These are phyloP conservation scores for Moesziomyces antarcticus DNA, from an alignment of 1,284 basidiomycete genomes.

Conservation along the genomic window DNA sequence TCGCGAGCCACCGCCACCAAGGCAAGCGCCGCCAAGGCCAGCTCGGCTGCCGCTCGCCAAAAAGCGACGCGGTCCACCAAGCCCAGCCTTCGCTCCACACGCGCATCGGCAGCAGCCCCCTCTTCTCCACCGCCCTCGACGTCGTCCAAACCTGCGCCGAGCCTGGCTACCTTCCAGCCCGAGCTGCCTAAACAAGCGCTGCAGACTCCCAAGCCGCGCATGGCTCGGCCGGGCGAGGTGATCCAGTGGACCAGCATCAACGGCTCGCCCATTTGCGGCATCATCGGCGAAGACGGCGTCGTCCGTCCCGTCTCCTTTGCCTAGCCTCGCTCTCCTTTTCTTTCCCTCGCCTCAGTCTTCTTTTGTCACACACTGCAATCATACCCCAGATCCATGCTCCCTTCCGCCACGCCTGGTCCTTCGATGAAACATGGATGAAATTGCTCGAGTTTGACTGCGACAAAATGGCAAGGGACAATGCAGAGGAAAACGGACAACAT, in stretches of 20 bases:
- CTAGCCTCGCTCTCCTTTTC: background rate
- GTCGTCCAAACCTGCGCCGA: constrained; percentile 29
- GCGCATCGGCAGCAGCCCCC: background rate
- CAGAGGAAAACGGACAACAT: constrained; percentile 2
- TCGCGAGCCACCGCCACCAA: constrained; percentile 4
- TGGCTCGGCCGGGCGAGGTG: constrained; percentile 48
- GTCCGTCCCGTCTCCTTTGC: constrained; percentile 34
- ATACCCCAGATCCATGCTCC: constrained; percentile 12
- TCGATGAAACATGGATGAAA: too few species aligned
- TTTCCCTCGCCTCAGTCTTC: background rate
- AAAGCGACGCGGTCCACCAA: constrained; percentile 7
- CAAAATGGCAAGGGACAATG: constrained; percentile 1
- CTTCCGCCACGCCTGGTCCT: too few species aligned
- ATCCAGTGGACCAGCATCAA: constrained; percentile 52
- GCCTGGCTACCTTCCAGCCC: constrained; percentile 35
- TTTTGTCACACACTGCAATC: constrained; percentile 3
- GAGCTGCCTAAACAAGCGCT: constrained; percentile 27
- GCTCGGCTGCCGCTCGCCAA: background rate
- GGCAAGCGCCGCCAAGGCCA: background rate
- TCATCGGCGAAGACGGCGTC: constrained; percentile 48
- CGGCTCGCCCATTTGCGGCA: constrained; percentile 52
- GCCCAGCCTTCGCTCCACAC: constrained; percentile 5
- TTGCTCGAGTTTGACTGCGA: background rate
- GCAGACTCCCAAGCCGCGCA: constrained; percentile 34
- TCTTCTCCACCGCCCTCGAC: constrained; percentile 11